Conservation (phyloP, 192 early-diverging fungal genomes). For the Paraglomus brasilianum region DNA sequence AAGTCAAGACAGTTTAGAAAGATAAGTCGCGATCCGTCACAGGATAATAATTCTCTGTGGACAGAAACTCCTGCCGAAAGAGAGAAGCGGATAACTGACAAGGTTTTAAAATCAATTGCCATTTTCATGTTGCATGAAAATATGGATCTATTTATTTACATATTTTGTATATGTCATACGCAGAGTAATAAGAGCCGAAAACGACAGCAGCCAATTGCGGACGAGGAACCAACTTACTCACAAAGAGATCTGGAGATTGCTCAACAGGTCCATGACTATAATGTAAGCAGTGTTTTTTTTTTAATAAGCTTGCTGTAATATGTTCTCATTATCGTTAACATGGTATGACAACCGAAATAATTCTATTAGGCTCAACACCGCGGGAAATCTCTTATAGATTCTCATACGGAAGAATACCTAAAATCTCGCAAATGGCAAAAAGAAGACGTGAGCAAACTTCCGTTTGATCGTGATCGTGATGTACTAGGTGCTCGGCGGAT, state of each 20-base stretch:
- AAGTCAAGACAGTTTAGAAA: slow-evolving; percentile 48
- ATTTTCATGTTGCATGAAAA: too few relatives aligned
- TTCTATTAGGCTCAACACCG: slow-evolving; percentile 43
- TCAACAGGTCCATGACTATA: slow-evolving; percentile 35
- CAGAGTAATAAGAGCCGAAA: neutral
- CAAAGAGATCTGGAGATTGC: slow-evolving; percentile 34
- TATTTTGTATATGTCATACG: too few relatives aligned
- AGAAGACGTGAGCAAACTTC: slow-evolving; percentile 50
- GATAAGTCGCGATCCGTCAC: slow-evolving; percentile 32
- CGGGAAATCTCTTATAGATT: slow-evolving; percentile 44
- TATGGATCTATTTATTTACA: too few relatives aligned
- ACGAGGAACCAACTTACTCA: slow-evolving; percentile 32
- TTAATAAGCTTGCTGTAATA: neutral
- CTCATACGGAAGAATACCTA: slow-evolving; percentile 41
- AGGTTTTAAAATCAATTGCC: too few relatives aligned
- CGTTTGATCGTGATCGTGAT: slow-evolving; percentile 60
- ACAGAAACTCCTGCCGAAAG: slow-evolving; percentile 58
- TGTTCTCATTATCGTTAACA: neutral
- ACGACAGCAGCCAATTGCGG: slow-evolving; percentile 28
- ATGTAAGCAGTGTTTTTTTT: slow-evolving; percentile 31
- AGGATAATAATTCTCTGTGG: slow-evolving; percentile 53
- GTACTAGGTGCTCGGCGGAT: slow-evolving; percentile 49
- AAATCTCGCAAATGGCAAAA: slow-evolving; percentile 46
- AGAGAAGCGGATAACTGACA: slow-evolving; percentile 39
- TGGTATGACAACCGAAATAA: neutral